phyloP scores from a whole-genome alignment of 2,329 filamentous ascomycete genomes.

The Arthrobotrys conoides region DNA sequence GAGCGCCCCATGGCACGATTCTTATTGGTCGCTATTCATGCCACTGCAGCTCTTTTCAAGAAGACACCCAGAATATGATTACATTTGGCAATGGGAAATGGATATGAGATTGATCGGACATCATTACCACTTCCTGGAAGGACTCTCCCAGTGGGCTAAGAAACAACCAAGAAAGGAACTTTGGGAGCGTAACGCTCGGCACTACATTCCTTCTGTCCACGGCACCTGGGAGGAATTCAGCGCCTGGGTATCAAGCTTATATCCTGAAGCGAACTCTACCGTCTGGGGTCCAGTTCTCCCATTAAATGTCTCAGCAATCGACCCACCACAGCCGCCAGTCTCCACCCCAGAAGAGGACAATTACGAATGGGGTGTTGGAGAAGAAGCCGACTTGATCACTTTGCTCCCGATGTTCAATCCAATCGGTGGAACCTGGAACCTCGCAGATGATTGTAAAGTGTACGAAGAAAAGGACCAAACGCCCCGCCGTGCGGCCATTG shows the following conservation, averaged over 20 bases:
- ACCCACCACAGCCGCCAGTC: constrained; percentile 81
- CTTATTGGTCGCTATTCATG: constrained; percentile 94
- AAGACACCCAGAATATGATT: constrained; percentile 88
- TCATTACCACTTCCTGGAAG: constrained; percentile 81
- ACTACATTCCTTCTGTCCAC: constrained; percentile 82
- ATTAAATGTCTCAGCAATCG: constrained; percentile 78
- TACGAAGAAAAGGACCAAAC: constrained; percentile 71
- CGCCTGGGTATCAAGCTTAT: constrained; percentile 73
- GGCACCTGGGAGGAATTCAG: constrained; percentile 85
- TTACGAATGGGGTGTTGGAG: constrained; percentile 83
- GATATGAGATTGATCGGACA: constrained; percentile 91
- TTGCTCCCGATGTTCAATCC: constrained; percentile 94
- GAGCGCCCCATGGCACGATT: constrained; percentile 65
- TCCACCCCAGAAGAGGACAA: constrained; percentile 83
- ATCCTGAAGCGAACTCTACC: constrained; percentile 71
- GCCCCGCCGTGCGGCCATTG: constrained; percentile 86
- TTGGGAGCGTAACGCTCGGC: constrained; percentile 82
- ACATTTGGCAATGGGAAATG: constrained; percentile 97
- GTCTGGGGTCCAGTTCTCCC: constrained; percentile 82
- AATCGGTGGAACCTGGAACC: constrained; percentile 85
- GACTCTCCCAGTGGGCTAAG: constrained; percentile 79
- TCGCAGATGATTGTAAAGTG: constrained; percentile 85
- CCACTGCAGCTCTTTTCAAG: constrained; percentile 91
- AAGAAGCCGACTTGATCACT: constrained; percentile 91
- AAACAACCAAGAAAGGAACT: constrained; percentile 82